These are phyloP conservation scores for Fusarium stilboides DNA, from an alignment of 2,329 filamentous ascomycete species.

Conservation along the genomic window DNA sequence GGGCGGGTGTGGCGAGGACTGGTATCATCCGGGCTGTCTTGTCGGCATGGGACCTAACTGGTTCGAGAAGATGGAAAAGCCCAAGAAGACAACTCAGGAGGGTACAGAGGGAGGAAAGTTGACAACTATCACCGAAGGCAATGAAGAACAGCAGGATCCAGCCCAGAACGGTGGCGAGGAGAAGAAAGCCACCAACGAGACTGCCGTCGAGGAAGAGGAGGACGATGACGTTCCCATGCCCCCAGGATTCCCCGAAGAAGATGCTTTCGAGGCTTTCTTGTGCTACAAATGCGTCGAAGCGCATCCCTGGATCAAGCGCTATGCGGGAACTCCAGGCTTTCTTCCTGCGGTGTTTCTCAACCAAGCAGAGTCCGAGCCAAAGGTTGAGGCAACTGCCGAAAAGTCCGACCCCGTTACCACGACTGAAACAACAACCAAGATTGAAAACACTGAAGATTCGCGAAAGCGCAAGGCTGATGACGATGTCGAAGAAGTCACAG, in stretches of 20 bases:
- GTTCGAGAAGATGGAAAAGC: conserved; percentile 68
- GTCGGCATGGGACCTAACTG: conserved; percentile 84
- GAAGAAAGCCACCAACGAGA: conserved; percentile 39
- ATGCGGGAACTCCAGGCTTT: conserved; percentile 86
- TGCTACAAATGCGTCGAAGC: conserved; percentile 95
- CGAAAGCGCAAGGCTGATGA: conserved; percentile 80
- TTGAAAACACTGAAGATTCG: conserved; percentile 44
- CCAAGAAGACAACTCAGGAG: conserved; percentile 50
- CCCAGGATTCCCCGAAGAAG: conserved; percentile 88
- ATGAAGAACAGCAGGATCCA: conserved; percentile 53
- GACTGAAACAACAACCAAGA: background rate
- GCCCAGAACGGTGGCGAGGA: conserved; percentile 37
- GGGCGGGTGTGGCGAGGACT: conserved; percentile 95
- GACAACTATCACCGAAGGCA: conserved; percentile 66
- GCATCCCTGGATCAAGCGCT: conserved; percentile 91
- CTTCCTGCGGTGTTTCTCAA: conserved; percentile 76
- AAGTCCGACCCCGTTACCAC: conserved; percentile 19
- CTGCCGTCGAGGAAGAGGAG: conserved; percentile 56
- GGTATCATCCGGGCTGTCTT: conserved; percentile 96
- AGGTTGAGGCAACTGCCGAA: conserved; percentile 1
- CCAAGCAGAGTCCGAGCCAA: conserved; percentile 20
- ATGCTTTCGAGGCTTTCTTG: conserved; percentile 89
- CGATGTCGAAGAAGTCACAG: conserved; percentile 56
- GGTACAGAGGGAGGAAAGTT: conserved; percentile 52
- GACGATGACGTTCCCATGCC: conserved; percentile 79